These are phyloP conservation scores for Artemisia tridentata DNA, from an alignment of 129 eudicot species.

Conservation along the genomic window DNA sequence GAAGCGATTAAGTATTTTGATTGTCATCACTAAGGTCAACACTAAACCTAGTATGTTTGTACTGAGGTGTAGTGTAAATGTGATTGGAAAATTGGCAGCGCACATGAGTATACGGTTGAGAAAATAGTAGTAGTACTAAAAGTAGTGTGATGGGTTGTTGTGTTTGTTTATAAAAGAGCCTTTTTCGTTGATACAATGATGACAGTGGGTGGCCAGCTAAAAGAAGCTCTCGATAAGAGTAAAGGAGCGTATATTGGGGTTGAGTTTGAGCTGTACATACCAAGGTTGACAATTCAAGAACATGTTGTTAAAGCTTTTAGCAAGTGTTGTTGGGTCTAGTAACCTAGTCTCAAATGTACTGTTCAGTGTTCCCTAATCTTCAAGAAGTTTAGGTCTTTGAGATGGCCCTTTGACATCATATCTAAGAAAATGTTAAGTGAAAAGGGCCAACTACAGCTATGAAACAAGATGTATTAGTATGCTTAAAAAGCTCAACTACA, in stretches of 20 bases:
- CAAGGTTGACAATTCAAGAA: background rate
- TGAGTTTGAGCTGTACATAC: background rate
- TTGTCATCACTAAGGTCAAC: too few species aligned
- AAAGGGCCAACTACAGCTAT: too few species aligned
- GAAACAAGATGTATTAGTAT: too few species aligned
- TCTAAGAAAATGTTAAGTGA: too few species aligned
- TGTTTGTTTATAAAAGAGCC: background rate
- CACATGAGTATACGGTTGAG: slow-evolving; percentile 18
- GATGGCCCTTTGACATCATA: background rate
- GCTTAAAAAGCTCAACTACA: background rate
- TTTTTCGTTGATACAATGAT: background rate
- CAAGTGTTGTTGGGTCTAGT: background rate
- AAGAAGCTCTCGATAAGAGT: background rate
- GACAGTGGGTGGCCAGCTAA: background rate
- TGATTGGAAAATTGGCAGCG: too few species aligned
- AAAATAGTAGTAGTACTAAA: background rate
- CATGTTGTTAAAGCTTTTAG: slow-evolving; percentile 1
- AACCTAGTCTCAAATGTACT: background rate
- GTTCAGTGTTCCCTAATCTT: background rate
- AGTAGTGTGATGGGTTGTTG: background rate
- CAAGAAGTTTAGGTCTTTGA: background rate
- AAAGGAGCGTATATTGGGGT: background rate
- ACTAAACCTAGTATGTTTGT: too few species aligned
- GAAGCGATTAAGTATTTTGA: too few species aligned
- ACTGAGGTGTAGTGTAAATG: too few species aligned